A percentile compares a stretch with the other conserved stretches of the same genome.
Conservation (phyloP, 169 alveolate genomes). For the Eimeria acervulina region DNA sequence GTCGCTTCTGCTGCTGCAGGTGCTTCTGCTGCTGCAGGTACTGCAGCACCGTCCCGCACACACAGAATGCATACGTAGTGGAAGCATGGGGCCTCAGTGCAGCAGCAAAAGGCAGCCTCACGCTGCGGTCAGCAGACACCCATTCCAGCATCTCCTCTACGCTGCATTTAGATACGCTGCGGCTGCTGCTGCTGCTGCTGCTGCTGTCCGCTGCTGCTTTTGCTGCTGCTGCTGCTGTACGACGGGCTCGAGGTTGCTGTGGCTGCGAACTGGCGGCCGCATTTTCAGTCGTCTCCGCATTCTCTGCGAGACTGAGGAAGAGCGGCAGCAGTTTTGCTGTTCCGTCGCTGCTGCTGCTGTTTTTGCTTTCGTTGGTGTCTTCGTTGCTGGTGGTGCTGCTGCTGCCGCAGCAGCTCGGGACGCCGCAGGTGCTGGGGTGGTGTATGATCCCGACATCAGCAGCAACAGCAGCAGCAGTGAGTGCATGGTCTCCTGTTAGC, state of each 20-base stretch:
- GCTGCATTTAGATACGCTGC: background rate
- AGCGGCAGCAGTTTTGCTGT: constrained; percentile 18
- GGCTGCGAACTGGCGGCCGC: background rate
- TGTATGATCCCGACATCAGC: constrained; percentile 88
- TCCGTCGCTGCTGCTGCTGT: constrained; percentile 30
- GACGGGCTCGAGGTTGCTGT: background rate
- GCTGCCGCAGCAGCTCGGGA: constrained; percentile 32
- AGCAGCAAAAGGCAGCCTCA: constrained; percentile 42
- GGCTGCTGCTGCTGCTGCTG: constrained; percentile 42
- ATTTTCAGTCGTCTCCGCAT: background rate
- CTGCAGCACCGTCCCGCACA: constrained; percentile 42
- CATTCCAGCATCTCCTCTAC: background rate
- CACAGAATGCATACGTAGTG: background rate
- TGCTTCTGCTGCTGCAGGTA: constrained; percentile 37
- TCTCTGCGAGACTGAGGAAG: background rate
- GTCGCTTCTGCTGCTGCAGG: constrained; percentile 28
- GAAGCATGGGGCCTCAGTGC: constrained; percentile 4
- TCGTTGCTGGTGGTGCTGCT: background rate
- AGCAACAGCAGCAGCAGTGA: constrained; percentile 98
- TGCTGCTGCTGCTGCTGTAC: constrained; percentile 18
- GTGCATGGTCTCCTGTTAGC: constrained; percentile 99
- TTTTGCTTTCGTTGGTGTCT: background rate
- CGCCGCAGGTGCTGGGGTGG: constrained; percentile 25
- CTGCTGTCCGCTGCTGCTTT: background rate
- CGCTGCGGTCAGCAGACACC: constrained; percentile 29